A percentile compares a stretch with the other conserved stretches of the same genome.
These are phyloP conservation scores for Suillus subaureus DNA, from an alignment of 768 basidiomycete genomes.

Conservation along the genomic window DNA sequence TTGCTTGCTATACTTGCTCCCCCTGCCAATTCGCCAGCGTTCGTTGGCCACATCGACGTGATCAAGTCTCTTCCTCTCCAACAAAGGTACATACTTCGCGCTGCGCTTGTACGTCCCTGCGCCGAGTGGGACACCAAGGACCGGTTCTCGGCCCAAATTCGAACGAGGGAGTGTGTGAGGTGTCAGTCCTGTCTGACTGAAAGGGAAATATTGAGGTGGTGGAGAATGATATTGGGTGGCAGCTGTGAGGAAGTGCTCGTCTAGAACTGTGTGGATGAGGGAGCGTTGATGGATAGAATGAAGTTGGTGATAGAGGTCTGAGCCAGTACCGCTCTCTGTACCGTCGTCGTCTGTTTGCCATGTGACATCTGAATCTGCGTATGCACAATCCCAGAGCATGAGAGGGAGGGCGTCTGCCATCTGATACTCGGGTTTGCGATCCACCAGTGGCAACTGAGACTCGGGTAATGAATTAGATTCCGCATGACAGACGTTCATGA, in stretches of 20 bases:
- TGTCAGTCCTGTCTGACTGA: neutral
- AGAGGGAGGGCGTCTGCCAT: constrained; percentile 89
- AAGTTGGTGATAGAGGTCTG: neutral
- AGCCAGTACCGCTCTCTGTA: neutral
- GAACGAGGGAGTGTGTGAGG: neutral
- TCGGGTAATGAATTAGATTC: constrained; percentile 18
- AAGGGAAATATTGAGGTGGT: constrained; percentile 1
- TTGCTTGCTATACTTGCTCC: neutral
- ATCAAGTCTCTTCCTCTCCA: neutral
- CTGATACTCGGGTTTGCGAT: constrained; percentile 84
- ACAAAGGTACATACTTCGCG: neutral
- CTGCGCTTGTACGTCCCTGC: neutral
- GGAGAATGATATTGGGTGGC: neutral
- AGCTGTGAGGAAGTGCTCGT: neutral
- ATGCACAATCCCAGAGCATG: neutral
- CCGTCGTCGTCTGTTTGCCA: neutral
- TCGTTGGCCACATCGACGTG: constrained; percentile 2
- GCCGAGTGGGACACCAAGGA: neutral
- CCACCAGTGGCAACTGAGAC: constrained; percentile 49
- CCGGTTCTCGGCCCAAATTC: neutral
- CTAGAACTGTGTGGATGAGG: neutral
- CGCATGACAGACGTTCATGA: constrained; percentile 64
- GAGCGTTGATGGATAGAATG: neutral
- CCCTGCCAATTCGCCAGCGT: neutral
- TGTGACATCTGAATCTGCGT: neutral